Conservation (phyloP, 2,329 filamentous ascomycete species). For the Exophiala dermatitidis region DNA sequence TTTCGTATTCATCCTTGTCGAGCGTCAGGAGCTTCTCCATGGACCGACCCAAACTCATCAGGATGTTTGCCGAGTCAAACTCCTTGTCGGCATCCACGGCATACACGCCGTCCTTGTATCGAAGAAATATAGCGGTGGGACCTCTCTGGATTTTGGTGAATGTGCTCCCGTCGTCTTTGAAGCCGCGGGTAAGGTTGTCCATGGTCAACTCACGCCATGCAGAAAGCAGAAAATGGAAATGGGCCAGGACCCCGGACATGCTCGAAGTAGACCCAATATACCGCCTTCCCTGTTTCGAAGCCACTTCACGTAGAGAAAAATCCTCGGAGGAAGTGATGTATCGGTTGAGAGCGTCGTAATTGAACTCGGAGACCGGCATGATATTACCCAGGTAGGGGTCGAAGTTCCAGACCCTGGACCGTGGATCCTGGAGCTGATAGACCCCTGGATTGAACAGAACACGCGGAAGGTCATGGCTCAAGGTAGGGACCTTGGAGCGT, state of each 20-base stretch:
- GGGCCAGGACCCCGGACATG: slow-evolving; percentile 79
- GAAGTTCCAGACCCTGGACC: slow-evolving; percentile 88
- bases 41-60: slow-evolving; percentile 88
- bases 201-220: slow-evolving; percentile 68
- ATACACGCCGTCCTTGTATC: slow-evolving; percentile 76
- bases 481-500: slow-evolving; percentile 17
- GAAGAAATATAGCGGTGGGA: slow-evolving; percentile 73
- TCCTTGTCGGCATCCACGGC: slow-evolving; percentile 96
- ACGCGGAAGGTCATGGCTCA: slow-evolving; percentile 59
- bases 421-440: slow-evolving; percentile 81
- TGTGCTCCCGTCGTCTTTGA: slow-evolving; percentile 52
- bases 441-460: slow-evolving; percentile 95
- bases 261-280: slow-evolving; percentile 95
- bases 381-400: slow-evolving; percentile 89
- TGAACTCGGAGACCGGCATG: slow-evolving; percentile 88
- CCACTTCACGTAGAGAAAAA: slow-evolving; percentile 59
- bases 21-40: slow-evolving; percentile 93
- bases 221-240: slow-evolving; percentile 90
- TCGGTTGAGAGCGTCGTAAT: slow-evolving; percentile 75
- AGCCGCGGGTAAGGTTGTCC: slow-evolving; percentile 58
- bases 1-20: slow-evolving; percentile 74
- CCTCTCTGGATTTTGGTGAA: slow-evolving; percentile 68
- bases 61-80: slow-evolving; percentile 72
- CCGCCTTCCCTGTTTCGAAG: slow-evolving; percentile 60
- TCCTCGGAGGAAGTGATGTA: slow-evolving; percentile 94